Conservation (phyloP, 2,329 filamentous ascomycete species). For the Pyricularia grisea region DNA sequence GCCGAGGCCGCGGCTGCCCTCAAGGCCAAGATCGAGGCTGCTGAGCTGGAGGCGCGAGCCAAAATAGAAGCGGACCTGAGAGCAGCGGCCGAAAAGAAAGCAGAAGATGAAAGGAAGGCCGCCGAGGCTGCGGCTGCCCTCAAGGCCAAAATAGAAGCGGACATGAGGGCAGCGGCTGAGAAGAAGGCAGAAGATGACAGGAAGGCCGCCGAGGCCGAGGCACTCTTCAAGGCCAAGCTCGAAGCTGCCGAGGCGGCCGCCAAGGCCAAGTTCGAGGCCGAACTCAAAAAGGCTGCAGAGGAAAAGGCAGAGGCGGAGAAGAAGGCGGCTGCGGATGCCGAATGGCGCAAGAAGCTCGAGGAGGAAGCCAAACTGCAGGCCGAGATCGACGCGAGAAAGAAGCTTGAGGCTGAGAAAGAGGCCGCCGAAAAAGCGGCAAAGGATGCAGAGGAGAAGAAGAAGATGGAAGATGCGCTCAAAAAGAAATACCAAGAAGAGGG, state of each 20-base stretch:
- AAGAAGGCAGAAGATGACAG: slow-evolving; percentile 17
- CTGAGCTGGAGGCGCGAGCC: slow-evolving; percentile 6
- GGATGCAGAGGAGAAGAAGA: slow-evolving; percentile 42
- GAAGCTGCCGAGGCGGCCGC: slow-evolving; percentile 36
- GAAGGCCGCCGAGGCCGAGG: slow-evolving; percentile 23
- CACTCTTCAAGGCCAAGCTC: slow-evolving; percentile 25
- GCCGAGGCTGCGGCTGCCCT: slow-evolving; percentile 23
- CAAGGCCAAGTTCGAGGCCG: slow-evolving; percentile 27
- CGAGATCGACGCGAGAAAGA: slow-evolving; percentile 31
- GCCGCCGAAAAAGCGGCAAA: slow-evolving; percentile 30
- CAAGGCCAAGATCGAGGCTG: slow-evolving; percentile 29
- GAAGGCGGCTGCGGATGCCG: slow-evolving; percentile 23
- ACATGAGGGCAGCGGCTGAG: slow-evolving; percentile 26
- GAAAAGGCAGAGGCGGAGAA: slow-evolving; percentile 18
- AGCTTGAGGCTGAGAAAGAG: slow-evolving; percentile 36
- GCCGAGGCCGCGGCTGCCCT: slow-evolving; percentile 23
- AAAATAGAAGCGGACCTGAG: slow-evolving; percentile 33
- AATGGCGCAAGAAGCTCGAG: slow-evolving; percentile 35
- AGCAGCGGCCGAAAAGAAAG: slow-evolving; percentile 24
- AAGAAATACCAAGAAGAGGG: slow-evolving; percentile 37
- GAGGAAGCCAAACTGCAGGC: slow-evolving; percentile 32
- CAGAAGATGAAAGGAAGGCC: slow-evolving; percentile 16
- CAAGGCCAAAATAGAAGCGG: slow-evolving; percentile 30
- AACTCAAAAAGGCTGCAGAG: slow-evolving; percentile 24
- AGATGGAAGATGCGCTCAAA: slow-evolving; percentile 46